Evolutionary conservation across 768 basidiomycete genomes (phyloP).

Genomic region (Agaricus blazei): DNA sequence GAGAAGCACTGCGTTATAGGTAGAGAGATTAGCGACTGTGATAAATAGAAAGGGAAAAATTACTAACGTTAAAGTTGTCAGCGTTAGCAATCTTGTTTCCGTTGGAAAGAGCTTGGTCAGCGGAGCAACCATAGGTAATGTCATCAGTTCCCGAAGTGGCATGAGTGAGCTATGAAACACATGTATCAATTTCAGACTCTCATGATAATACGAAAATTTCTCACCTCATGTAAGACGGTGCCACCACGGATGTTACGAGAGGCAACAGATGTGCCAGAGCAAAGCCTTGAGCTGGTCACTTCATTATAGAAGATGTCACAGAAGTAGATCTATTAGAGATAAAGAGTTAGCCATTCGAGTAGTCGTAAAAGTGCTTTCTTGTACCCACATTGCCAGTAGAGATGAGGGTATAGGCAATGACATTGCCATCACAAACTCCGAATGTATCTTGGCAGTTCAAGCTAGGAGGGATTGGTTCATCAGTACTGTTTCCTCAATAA

Average conservation of each 20-base stretch:
- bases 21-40: not conserved
- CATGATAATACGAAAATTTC: not conserved
- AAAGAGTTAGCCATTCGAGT: not conserved
- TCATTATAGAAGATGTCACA: slow-evolving; percentile 45
- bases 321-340: slow-evolving; percentile 33
- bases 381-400: slow-evolving; percentile 36
- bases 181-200: no score
- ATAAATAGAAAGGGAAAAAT: not conserved
- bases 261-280: slow-evolving; percentile 37
- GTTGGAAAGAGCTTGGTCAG: slow-evolving; percentile 33
- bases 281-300: slow-evolving; percentile 30
- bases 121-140: slow-evolving; percentile 34
- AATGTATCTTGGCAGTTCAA: slow-evolving; percentile 38
- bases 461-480: slow-evolving; percentile 14
- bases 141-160: slow-evolving; percentile 36
- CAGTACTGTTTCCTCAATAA: not conserved
- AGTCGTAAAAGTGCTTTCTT: not conserved
- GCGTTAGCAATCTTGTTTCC: slow-evolving; percentile 31
- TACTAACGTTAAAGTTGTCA: slow-evolving; percentile 42
- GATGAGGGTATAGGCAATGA: slow-evolving; percentile 41
- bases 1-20: slow-evolving; percentile 33
- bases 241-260: slow-evolving; percentile 43
- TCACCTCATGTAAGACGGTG: slow-evolving; percentile 41
- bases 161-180: slow-evolving; percentile 31
- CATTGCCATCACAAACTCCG: slow-evolving; percentile 29